Conservation (phyloP, 768 basidiomycete species). For the Tephrocybe sp. region DNA sequence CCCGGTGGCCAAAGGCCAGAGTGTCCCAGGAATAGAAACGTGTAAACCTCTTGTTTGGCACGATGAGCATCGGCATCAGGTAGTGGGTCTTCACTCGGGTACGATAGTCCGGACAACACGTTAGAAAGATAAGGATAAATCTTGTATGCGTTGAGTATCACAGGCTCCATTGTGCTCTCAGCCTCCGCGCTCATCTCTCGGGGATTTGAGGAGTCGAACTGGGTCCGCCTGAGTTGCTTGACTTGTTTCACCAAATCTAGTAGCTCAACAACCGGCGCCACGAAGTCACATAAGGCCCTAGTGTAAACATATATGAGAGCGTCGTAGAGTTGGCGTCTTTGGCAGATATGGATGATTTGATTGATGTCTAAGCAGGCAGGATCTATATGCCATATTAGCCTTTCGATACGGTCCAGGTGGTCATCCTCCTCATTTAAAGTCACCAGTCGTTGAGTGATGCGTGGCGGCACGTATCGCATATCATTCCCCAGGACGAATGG, state of each 20-base stretch:
- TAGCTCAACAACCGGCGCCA: conserved; percentile 85
- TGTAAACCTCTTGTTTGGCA: conserved; percentile 75
- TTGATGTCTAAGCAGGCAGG: conserved; percentile 90
- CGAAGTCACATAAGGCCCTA: conserved; percentile 82
- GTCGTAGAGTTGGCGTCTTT: conserved; percentile 81
- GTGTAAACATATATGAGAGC: conserved; percentile 95
- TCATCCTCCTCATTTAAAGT: conserved; percentile 69
- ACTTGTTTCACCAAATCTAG: conserved; percentile 73
- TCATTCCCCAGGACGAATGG: conserved; percentile 73
- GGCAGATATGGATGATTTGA: conserved; percentile 86
- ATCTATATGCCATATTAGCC: conserved; percentile 95
- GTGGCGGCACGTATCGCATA: conserved; percentile 79
- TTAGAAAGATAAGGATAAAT: conserved; percentile 86
- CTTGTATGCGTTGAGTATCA: conserved; percentile 81
- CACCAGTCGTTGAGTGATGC: conserved; percentile 83
- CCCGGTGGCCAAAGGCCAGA: conserved; percentile 77
- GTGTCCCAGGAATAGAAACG: conserved; percentile 81
- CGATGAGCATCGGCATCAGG: conserved; percentile 57
- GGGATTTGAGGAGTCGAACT: conserved; percentile 27
- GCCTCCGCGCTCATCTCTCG: conserved; percentile 21
- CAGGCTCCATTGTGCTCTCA: conserved; percentile 46
- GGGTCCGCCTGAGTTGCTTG: conserved; percentile 47
- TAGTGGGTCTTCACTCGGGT: conserved; percentile 80
- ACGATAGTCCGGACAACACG: conserved; percentile 76
- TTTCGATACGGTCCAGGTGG: conserved; percentile 76